These are phyloP conservation scores for Sugiyamaella japonica DNA, from an alignment of 1,139 yeast genomes.

Conservation along the genomic window DNA sequence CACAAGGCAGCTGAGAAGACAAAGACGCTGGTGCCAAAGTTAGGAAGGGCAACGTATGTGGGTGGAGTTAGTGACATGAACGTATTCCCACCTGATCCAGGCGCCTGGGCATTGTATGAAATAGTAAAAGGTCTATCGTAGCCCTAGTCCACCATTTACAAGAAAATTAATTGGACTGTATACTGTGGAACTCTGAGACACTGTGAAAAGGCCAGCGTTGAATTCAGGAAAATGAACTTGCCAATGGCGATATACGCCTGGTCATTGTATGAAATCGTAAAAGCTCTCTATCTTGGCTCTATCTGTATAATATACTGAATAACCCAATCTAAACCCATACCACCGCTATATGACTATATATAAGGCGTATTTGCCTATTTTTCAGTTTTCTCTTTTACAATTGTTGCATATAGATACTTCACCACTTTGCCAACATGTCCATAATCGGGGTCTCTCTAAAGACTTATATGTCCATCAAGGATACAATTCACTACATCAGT, in stretches of 20 bases:
- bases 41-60: slow-evolving; percentile 52
- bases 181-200: too few species aligned
- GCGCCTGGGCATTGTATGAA: slow-evolving; percentile 45
- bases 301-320: background rate
- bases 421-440: slow-evolving; percentile 7
- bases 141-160: too few species aligned
- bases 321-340: background rate
- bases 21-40: slow-evolving; percentile 44
- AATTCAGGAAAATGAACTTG: too few species aligned
- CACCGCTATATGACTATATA: background rate
- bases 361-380: background rate
- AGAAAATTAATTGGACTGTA: too few species aligned
- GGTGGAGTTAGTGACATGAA: slow-evolving; percentile 38
- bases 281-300: slow-evolving; percentile 18
- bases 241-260: too few species aligned
- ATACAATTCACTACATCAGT: slow-evolving; percentile 23
- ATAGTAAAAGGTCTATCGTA: slow-evolving; percentile 27
- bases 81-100: slow-evolving; percentile 52
- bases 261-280: slow-evolving; percentile 39
- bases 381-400: background rate
- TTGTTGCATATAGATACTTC: background rate
- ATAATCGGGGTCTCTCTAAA: slow-evolving; percentile 30
- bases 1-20: slow-evolving; percentile 47
- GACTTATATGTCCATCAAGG: slow-evolving; percentile 26
- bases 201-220: too few species aligned